Evolutionary conservation across 768 basidiomycete species (phyloP), one percentile per base, ranked within the genome.

Genomic region (Fistulinella prunicolor): DNA sequence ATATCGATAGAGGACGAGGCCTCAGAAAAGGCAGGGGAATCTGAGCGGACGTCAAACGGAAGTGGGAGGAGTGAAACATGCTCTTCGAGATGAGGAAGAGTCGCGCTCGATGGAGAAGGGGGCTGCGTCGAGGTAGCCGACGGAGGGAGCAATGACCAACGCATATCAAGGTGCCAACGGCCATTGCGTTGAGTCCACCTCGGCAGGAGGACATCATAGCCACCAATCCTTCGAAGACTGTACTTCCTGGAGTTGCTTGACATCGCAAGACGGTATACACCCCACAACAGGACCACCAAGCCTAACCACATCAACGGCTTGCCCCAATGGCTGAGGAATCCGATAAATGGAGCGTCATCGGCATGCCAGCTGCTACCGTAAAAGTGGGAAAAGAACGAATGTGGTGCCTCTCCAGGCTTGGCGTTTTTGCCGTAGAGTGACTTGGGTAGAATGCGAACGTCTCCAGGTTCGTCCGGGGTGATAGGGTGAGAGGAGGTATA

Each of bases 301-400:
- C 90, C 92, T 19, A 93, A 51, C 83, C 87, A 91, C 88, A 97
- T 89, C 54, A 96, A 67, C 34, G 63, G 73, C 64, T 90, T 94
- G 48, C 95, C 95, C 85, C 91, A 94, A 20, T 78, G 77, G 34
- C 81, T 89, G 44, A 98, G 77, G 74, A 97, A 97, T 37, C 83
- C 81, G 62, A 98, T 93, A 72, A 98, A 96, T n/a, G 86, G 91
- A 23, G 95, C 96, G 66, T 99, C 95, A 60, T 95, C 94, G 5
- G 93, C 85, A 61, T 99, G 95, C 95, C 95, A 99, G 60, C 90
- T 93, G 62, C 94, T 96, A 24, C 94, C 95, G 60, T 98, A 99
- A 73, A 83, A 95, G 67, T 99, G 95, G n/a, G 83, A 79, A 69
- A 97, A 98, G 79, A 94, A 98, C 6, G 93, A 82, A 61, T 94